These are phyloP conservation scores for Trebouxia gelatinosa DNA, from an alignment of 163 green algal genomes.

Conservation along the genomic window DNA sequence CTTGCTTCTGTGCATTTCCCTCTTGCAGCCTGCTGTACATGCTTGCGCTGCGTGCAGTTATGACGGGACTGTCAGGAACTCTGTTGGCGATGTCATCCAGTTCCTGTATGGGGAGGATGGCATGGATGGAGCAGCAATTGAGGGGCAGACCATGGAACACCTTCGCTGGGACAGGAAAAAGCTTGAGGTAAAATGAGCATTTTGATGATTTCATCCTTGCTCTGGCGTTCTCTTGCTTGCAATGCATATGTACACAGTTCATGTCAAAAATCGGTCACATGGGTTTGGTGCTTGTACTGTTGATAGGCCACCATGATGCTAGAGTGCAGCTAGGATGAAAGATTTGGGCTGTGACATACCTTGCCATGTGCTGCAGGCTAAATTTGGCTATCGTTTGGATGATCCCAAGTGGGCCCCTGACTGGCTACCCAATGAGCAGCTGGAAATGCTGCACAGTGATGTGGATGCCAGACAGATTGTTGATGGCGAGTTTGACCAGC, in stretches of 20 bases:
- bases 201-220: too few species aligned
- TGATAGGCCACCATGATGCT: too few species aligned
- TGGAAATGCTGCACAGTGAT: constrained; percentile 65
- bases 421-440: constrained; percentile 61
- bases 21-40: too few species aligned
- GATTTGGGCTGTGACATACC: not conserved
- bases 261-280: too few species aligned
- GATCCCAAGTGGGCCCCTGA: constrained; percentile 47
- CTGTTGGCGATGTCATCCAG: constrained; percentile 84
- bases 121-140: constrained; percentile 89
- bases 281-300: too few species aligned
- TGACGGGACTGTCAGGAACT: constrained; percentile 95
- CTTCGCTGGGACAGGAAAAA: constrained; percentile 59
- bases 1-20: too few species aligned
- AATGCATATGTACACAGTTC: too few species aligned
- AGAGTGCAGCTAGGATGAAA: too few species aligned
- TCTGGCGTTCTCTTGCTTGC: too few species aligned
- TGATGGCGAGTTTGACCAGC: constrained; percentile 59
- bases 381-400: constrained; percentile 48
- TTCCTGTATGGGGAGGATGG: constrained; percentile 96
- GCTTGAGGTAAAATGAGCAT: constrained; percentile 56
- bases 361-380: not conserved
- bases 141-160: constrained; percentile 88
- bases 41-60: too few species aligned
- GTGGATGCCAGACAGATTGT: constrained; percentile 50